These are phyloP conservation scores for Rhinocladiella mackenziei DNA, from an alignment of 2,329 filamentous ascomycete species.

Conservation along the genomic window DNA sequence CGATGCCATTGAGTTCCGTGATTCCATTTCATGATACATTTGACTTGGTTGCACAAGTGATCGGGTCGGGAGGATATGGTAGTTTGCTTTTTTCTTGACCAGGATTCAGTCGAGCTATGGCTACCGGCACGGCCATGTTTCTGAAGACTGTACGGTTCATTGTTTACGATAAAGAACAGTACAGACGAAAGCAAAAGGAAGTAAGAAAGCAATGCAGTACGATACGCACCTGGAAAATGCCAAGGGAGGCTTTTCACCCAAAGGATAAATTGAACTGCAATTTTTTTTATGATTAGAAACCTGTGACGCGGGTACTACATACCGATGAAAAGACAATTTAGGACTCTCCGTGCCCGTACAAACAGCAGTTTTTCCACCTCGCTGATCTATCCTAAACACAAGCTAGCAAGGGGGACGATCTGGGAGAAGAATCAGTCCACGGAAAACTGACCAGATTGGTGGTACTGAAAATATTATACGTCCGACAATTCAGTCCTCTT, in stretches of 20 bases:
- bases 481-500: conserved; percentile 56
- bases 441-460: conserved; percentile 19
- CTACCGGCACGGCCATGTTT: too few relatives aligned
- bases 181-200: neutral
- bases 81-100: too few relatives aligned
- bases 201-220: conserved; percentile 1
- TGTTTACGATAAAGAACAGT: too few relatives aligned
- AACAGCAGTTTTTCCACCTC: neutral
- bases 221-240: conserved; percentile 11
- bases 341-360: neutral
- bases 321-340: conserved; percentile 8
- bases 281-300: conserved; percentile 9
- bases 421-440: neutral
- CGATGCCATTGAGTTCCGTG: too few relatives aligned
- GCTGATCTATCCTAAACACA: conserved; percentile 2
- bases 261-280: too few relatives aligned
- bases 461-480: neutral
- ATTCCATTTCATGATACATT: too few relatives aligned
- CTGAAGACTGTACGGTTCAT: too few relatives aligned
- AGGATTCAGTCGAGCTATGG: too few relatives aligned
- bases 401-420: conserved; percentile 1
- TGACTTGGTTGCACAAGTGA: too few relatives aligned
- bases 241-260: conserved; percentile 1
- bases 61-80: too few relatives aligned
- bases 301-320: conserved; percentile 12